phyloP scores from a whole-genome alignment of 345 rosid genomes.

The Pistacia integerrima region DNA sequence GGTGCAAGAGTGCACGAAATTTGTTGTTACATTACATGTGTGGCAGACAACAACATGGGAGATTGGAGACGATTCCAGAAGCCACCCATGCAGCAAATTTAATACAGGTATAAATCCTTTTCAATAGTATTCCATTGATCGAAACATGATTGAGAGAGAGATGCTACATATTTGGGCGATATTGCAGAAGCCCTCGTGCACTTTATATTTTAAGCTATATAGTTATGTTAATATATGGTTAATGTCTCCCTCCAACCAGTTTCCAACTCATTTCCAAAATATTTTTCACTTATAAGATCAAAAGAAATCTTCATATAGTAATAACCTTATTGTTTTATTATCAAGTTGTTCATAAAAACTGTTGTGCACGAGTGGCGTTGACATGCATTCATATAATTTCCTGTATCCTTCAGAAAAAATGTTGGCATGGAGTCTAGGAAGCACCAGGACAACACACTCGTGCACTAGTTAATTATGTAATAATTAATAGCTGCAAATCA shows the following conservation, averaged over 20 bases:
- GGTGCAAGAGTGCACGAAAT: neutral
- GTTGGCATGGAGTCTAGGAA: no score
- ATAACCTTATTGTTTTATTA: neutral
- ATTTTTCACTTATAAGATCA: neutral
- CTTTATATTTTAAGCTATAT: neutral
- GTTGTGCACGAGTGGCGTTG: neutral
- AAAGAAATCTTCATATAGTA: neutral
- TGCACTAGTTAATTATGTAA: no score
- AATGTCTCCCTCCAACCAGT: slow-evolving; percentile 27
- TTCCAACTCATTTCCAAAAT: neutral
- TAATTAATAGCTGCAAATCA: no score
- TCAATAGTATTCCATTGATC: neutral
- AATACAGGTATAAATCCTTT: neutral
- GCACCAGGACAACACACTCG: no score
- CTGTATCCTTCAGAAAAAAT: neutral
- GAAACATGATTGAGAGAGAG: neutral
- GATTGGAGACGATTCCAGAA: neutral
- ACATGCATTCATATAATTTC: neutral
- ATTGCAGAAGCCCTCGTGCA: neutral
- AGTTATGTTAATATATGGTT: neutral
- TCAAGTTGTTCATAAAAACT: neutral
- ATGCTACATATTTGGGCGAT: no score
- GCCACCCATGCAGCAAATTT: slow-evolving; percentile 11
- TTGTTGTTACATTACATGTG: no score
- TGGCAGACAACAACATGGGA: neutral